Evolutionary conservation across 257 asterid genomes (phyloP), one percentile per base, ranked within the genome.

Genomic region (Fraxinus americana): DNA sequence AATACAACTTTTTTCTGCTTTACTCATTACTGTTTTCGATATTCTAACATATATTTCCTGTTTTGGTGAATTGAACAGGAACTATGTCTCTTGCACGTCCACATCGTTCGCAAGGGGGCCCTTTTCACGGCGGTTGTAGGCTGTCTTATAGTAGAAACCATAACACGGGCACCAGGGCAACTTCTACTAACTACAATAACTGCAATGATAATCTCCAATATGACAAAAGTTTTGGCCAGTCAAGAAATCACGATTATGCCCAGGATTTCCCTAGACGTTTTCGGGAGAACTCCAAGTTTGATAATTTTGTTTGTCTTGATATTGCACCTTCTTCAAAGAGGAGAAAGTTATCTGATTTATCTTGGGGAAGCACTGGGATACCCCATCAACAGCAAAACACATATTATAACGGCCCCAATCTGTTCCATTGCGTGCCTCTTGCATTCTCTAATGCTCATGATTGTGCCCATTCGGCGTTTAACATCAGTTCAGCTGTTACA

Each of bases 61-160:
- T 67, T 67, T 77, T 76, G 66, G 43, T 74, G 66, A 74, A 79
- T 71, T 81, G 82, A 70, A 76, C 90, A 88, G 94, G 87, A 77
- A 83, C 71, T 12, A 94, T 94, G 97, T 86, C 94, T 77, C 86
- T 89, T 45, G 90, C 90, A 29, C 91, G 81, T 82, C 75, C 87
- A 74, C 84, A 83, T 84, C 85, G 75, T 61, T 71, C 84, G 61
- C 90, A 85, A 77, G 89, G 84, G 68, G 89, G 83, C 41, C 90
- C 85, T 72, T 80, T 83, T 81, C 84, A 45, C 30, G 81, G 86
- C 27, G 87, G 86, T 80, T 80, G 86, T 16, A 83, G 79, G 84
- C 70, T 86, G 35, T 82, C 87, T 36, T 77, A 82, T 82, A 85
- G 90, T 45, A 83, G 90, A 87, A 89, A 77, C 72, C 77, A 75